These are phyloP conservation scores for Cystobasidium sp. DNA, from an alignment of 1,284 basidiomycete species.

Conservation along the genomic window DNA sequence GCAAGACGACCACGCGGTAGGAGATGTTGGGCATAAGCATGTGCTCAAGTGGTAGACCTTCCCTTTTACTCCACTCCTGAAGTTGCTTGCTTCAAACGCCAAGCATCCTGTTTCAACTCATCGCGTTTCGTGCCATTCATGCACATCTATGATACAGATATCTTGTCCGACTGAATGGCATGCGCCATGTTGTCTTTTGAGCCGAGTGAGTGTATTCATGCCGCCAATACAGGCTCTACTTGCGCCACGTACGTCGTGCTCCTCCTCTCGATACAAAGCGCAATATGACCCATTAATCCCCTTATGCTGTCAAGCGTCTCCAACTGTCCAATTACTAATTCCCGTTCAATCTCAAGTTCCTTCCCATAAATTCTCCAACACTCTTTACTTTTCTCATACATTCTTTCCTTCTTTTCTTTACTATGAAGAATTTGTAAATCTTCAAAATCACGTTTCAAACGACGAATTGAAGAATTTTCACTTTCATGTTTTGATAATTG, in stretches of 20 bases:
- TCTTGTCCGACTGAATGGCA: too few species aligned
- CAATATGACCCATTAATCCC: constrained; percentile 8
- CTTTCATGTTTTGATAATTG: constrained; percentile 3
- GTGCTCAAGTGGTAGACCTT: too few species aligned
- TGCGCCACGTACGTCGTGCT: not conserved
- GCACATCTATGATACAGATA: too few species aligned
- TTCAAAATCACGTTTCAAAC: constrained; percentile 12
- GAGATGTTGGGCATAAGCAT: too few species aligned
- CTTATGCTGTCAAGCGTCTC: constrained; percentile 1
- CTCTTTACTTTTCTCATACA: not conserved
- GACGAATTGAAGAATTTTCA: constrained; percentile 1
- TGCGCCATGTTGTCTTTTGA: not conserved
- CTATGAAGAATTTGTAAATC: not conserved
- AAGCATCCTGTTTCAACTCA: too few species aligned
- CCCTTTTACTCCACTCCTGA: too few species aligned
- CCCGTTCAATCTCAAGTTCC: constrained; percentile 17
- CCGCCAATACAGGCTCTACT: not conserved
- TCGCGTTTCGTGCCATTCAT: too few species aligned
- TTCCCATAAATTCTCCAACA: constrained; percentile 17
- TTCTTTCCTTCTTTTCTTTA: not conserved
- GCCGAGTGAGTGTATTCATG: too few species aligned
- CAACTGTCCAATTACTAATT: not conserved
- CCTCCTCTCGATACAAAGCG: not conserved
- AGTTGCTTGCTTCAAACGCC: too few species aligned
- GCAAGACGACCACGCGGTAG: too few species aligned